These are phyloP conservation scores for Colletotrichum sp. DNA, from an alignment of 2,329 filamentous ascomycete genomes.

Conservation along the genomic window DNA sequence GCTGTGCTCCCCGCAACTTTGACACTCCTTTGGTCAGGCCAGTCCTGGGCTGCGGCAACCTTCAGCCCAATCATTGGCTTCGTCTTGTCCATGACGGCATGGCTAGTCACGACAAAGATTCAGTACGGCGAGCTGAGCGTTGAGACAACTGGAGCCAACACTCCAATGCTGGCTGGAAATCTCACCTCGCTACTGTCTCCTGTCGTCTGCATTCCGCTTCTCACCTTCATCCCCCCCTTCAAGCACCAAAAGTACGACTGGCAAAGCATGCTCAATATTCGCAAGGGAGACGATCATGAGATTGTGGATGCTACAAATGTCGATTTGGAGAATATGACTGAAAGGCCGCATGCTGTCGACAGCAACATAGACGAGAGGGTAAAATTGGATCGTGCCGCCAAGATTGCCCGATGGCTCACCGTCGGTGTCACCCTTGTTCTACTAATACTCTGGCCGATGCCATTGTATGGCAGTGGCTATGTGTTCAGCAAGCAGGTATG, in stretches of 20 bases:
- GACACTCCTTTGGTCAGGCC: slow-evolving; percentile 75
- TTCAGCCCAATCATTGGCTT: slow-evolving; percentile 74
- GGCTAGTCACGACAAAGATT: slow-evolving; percentile 78
- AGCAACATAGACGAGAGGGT: slow-evolving; percentile 37
- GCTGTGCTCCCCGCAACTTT: slow-evolving; percentile 79
- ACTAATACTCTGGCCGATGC: slow-evolving; percentile 33
- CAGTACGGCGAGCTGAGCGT: slow-evolving; percentile 71
- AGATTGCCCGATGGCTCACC: slow-evolving; percentile 52
- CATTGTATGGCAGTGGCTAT: slow-evolving; percentile 32
- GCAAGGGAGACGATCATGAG: slow-evolving; percentile 75
- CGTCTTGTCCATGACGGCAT: slow-evolving; percentile 71
- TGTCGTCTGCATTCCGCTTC: slow-evolving; percentile 69
- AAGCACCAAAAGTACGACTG: slow-evolving; percentile 75
- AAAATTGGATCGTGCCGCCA: slow-evolving; percentile 52
- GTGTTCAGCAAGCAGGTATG: slow-evolving; percentile 28
- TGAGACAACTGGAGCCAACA: slow-evolving; percentile 74
- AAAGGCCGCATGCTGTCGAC: slow-evolving; percentile 26
- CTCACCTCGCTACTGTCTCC: slow-evolving; percentile 78
- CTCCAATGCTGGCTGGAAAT: slow-evolving; percentile 82
- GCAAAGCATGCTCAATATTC: slow-evolving; percentile 75
- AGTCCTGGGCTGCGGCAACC: slow-evolving; percentile 64
- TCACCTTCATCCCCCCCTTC: slow-evolving; percentile 58
- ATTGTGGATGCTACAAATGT: slow-evolving; percentile 65
- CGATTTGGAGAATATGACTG: slow-evolving; percentile 68
- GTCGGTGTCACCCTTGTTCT: slow-evolving; percentile 63